Conservation (phyloP, 306 rosid genomes). For the Oemleria cerasiformis region DNA sequence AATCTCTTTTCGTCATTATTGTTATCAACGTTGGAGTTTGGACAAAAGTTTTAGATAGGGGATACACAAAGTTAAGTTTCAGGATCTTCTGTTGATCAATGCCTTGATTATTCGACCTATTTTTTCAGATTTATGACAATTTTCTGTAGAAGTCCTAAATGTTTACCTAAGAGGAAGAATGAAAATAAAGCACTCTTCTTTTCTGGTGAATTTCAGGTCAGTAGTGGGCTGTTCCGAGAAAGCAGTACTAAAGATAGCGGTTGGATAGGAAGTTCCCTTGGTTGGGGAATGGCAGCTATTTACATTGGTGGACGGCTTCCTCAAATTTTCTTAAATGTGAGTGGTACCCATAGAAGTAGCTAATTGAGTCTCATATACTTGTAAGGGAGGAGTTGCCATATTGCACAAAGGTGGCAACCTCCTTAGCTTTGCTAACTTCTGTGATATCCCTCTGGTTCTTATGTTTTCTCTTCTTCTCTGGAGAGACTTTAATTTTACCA, state of each 20-base stretch:
- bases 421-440: neutral
- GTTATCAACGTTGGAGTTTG: neutral
- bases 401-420: neutral
- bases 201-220: constrained; percentile 36
- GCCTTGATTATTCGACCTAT: neutral
- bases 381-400: neutral
- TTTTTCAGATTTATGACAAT: neutral
- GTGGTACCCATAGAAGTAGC: constrained; percentile 28
- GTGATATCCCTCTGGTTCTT: neutral
- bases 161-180: neutral
- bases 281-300: constrained; percentile 84
- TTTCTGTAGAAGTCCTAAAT: neutral
- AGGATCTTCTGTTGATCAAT: neutral
- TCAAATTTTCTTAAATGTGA: constrained; percentile 76
- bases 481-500: neutral
- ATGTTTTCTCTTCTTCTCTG: neutral
- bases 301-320: constrained; percentile 88
- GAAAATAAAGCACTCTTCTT: neutral
- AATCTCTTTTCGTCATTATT: neutral
- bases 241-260: constrained; percentile 33
- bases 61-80: neutral
- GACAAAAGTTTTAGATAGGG: neutral
- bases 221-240: constrained; percentile 33
- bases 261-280: constrained; percentile 54
- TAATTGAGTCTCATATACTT: neutral